Base-by-base conservation (phyloP, 139 green algal genomes). In the Chlamydomonas sp. region DNA sequence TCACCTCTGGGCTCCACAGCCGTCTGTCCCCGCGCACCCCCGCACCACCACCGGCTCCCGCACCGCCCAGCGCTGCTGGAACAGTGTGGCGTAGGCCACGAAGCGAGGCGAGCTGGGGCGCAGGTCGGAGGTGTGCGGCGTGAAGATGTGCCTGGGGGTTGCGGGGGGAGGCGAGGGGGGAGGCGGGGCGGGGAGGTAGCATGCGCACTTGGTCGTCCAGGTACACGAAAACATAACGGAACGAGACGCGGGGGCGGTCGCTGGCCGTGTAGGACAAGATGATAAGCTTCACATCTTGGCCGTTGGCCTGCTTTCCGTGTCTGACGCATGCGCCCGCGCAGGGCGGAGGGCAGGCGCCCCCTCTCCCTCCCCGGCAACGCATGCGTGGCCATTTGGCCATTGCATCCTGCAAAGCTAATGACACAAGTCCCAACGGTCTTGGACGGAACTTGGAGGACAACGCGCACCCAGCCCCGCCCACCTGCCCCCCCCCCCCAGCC, bases 41-140 rank as follows among this genome's bases (percentile, higher is more conserved):
- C 94, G 86, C 79, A 96, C 93, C 5, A 96, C 81, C 59, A 96
- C 84, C 17, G 93, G 91, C 82, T 95, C 93, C 3, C 92, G 92
- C 7, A 71, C 59, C 69, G 49, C 63, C 88, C 92, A 95, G 10
- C 88, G 84, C 83, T 90, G 4, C 86, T 93, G 89, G 62, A 92
- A 93, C 1, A 90, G 77, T 79, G 87, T 81, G 58, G 20, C 8
- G 60, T 74, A 88, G 20, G 75, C 18, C 75, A 77, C 75, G 75
- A 88, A 88, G 57, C 7, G 57, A 1, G 63, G 75, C 63, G 17
- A 62, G 63, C 2, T 4, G 7, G 75, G 84, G 10, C 49, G 17
- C 63, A 88, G 64, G 16, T 67, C 49, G 15, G 3, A 5, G 18
- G 17, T 8, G 74, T 57, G n/a, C 1, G 84, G 84, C 7, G 75